These are phyloP conservation scores for Scheffersomyces coipomensis DNA, from an alignment of 805 yeast genomes.

Conservation along the genomic window DNA sequence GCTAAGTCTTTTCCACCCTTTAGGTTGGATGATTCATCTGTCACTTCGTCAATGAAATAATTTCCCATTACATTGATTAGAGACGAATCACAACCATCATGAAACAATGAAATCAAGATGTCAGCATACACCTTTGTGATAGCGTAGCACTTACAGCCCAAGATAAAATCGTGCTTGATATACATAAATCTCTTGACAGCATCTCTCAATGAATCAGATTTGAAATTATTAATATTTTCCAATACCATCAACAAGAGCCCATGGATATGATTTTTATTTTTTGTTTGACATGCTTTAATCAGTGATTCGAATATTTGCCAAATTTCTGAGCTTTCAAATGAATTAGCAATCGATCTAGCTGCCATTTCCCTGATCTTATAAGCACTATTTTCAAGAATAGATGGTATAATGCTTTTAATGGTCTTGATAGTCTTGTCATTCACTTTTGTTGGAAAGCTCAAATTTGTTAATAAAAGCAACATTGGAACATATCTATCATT, in stretches of 20 bases:
- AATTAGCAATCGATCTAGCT: constrained; percentile 57
- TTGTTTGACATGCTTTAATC: not conserved
- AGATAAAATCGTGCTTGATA: not conserved
- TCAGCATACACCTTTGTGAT: not conserved
- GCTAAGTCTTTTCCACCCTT: constrained; percentile 1
- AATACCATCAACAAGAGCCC: constrained; percentile 53
- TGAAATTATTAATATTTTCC: constrained; percentile 13
- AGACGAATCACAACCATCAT: not conserved
- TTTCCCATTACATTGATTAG: constrained; percentile 1
- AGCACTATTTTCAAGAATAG: constrained; percentile 47
- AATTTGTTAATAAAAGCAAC: constrained; percentile 64
- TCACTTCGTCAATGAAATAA: not conserved
- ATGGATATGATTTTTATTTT: constrained; percentile 34
- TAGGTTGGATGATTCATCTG: not conserved
- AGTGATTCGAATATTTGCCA: constrained; percentile 16
- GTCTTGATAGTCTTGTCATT: not conserved
- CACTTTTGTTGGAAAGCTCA: constrained; percentile 42
- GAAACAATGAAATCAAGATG: not conserved
- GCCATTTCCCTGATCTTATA: constrained; percentile 93
- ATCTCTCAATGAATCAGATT: not conserved
- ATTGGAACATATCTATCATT: constrained; percentile 64
- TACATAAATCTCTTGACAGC: no score
- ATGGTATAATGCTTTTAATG: constrained; percentile 3
- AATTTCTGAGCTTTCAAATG: constrained; percentile 17
- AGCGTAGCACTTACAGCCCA: not conserved